These are phyloP conservation scores for Alternaria alternata DNA, from an alignment of 2,329 filamentous ascomycete species.

Conservation along the genomic window DNA sequence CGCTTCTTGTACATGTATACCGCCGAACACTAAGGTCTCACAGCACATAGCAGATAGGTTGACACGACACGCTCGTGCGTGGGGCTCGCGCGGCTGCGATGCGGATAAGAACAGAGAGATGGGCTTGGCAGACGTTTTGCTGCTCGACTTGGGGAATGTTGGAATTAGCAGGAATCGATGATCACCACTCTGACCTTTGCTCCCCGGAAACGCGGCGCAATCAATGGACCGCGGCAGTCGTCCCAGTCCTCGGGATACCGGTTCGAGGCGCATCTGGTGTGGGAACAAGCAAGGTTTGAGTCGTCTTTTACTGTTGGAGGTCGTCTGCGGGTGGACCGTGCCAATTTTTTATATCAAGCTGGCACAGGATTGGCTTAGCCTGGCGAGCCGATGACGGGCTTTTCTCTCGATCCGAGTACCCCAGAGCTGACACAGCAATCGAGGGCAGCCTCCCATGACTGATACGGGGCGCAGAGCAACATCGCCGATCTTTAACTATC, in stretches of 20 bases:
- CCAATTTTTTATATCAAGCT: constrained; percentile 11
- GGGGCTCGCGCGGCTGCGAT: constrained; percentile 5
- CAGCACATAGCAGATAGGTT: background rate
- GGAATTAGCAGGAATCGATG: background rate
- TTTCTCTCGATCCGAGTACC: constrained; percentile 30
- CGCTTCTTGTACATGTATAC: constrained; percentile 14
- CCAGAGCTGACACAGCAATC: constrained; percentile 30
- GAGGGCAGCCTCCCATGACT: constrained; percentile 22
- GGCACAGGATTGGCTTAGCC: constrained; percentile 19
- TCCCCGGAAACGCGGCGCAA: background rate
- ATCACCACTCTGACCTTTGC: background rate
- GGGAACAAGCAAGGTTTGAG: constrained; percentile 16
- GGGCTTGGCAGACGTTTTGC: constrained; percentile 1
- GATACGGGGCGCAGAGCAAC: constrained; percentile 28
- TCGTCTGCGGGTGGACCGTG: constrained; percentile 13
- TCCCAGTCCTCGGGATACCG: constrained; percentile 4
- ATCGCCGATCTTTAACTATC: constrained; percentile 31
- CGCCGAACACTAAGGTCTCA: background rate
- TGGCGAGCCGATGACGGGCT: constrained; percentile 22
- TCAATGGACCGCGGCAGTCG: constrained; percentile 3
- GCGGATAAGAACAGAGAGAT: background rate
- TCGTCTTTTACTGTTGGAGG: constrained; percentile 3
- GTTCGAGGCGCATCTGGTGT: constrained; percentile 10
- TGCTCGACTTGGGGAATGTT: background rate
- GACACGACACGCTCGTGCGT: constrained; percentile 1